phyloP scores from a whole-genome alignment of 2,329 filamentous ascomycete species.

The Aspergillus pseudoviridinutans region DNA sequence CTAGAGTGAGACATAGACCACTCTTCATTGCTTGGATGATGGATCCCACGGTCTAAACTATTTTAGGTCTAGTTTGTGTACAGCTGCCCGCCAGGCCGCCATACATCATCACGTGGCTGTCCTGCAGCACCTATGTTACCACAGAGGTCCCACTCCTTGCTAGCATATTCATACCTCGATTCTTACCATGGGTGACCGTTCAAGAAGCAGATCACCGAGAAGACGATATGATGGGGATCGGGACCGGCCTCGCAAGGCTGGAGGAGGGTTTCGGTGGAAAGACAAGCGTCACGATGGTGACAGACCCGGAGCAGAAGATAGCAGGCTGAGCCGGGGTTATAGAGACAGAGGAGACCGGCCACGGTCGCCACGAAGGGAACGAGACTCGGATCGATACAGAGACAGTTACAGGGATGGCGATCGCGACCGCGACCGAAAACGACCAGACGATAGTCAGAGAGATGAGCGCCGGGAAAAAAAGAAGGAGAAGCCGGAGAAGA shows the following conservation, averaged over 20 bases:
- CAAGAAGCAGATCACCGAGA: constrained; percentile 43
- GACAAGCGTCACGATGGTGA: constrained; percentile 48
- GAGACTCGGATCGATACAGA: constrained; percentile 26
- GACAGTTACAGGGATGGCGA: constrained; percentile 20
- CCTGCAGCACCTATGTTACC: constrained; percentile 10
- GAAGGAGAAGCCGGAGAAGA: constrained; percentile 43
- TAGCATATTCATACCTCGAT: constrained; percentile 8
- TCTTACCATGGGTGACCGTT: constrained; percentile 31
- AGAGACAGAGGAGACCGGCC: constrained; percentile 29
- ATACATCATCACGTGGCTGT: constrained; percentile 24
- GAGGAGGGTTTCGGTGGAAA: constrained; percentile 47
- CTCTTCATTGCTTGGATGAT: not conserved
- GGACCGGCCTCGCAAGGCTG: constrained; percentile 38
- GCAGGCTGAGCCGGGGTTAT: constrained; percentile 53
- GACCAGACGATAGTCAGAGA: constrained; percentile 19
- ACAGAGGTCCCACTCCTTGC: constrained; percentile 15
- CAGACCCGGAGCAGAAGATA: constrained; percentile 39
- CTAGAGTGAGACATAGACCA: not conserved
- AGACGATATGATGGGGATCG: constrained; percentile 32
- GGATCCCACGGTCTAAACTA: not conserved
- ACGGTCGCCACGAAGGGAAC: constrained; percentile 37
- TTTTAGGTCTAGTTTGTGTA: constrained; percentile 6
- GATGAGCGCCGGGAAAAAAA: constrained; percentile 32
- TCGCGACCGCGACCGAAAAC: constrained; percentile 21
- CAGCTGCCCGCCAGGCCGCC: constrained; percentile 5